Base-by-base conservation (phyloP, 116 monocot species). In the Papilionanthe hybrid region DNA sequence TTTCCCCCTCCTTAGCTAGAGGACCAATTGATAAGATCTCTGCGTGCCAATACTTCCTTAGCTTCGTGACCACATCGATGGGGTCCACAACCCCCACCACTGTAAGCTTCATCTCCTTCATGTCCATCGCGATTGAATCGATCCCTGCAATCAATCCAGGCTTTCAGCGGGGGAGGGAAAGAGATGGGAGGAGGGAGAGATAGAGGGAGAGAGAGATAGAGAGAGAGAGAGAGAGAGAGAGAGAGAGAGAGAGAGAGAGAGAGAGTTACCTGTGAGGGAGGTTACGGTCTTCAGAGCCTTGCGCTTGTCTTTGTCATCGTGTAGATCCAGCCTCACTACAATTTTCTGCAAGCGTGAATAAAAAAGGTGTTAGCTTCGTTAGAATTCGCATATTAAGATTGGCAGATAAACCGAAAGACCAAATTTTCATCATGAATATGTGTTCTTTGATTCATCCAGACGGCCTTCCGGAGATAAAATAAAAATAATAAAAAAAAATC, bases 61-160 rank as follows among this genome's bases (percentile, higher is more conserved):
- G 65, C 75, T 76, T 81, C 27, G 20, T 66, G 17, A 81, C 81
- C 9, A 81, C 48, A 1, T 60, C 65, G 18, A 81, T 22, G 25
- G 81, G 81, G 57, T 81, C 81, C 65, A 81, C 76, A 1, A 23
- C 48, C 7, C 81, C 81, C 32, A 81, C 49, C 67, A 81, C 81
- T 9, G 81, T 81, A 22, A 81, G 75, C 63, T 81, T 81, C 81
- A 60, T 81, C 5, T 75, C 81, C 48, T 81, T 81, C 76, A 76
- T 81, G 76, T 81, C 81, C 81, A 81, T 81, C 55, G 75, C 63
- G 32, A 81, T 81, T 56, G 81, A 75, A 32, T 81, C 81, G 27
- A 81, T 76, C 29, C 76, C 81, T 81, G 76, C 18, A 9, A 78
- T 57, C 9, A 1, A 76, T 50, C 20, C n/a, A 32, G n/a, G 10